These are phyloP conservation scores for Blastosporella zonata DNA, from an alignment of 1,284 basidiomycete species.

Conservation along the genomic window DNA sequence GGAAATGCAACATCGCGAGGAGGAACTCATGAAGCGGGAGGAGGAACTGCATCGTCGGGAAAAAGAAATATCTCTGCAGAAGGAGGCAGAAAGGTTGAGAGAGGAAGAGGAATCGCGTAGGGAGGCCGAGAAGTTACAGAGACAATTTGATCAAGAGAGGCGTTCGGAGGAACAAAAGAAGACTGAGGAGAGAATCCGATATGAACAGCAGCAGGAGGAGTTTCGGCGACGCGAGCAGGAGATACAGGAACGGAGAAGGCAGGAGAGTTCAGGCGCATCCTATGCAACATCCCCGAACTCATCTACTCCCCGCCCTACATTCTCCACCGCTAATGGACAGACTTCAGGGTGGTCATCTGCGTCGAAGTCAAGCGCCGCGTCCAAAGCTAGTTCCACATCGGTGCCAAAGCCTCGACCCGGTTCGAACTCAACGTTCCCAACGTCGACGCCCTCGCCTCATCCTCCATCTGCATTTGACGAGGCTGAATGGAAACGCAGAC, in stretches of 20 bases:
- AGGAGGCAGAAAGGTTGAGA: constrained; percentile 13
- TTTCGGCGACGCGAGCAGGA: constrained; percentile 48
- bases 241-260: constrained; percentile 42
- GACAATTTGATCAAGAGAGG: constrained; percentile 8
- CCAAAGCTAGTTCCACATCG: constrained; percentile 19
- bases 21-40: constrained; percentile 15
- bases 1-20: constrained; percentile 18
- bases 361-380: constrained; percentile 23
- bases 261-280: constrained; percentile 26
- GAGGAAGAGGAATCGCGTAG: constrained; percentile 9
- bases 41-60: constrained; percentile 24
- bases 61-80: constrained; percentile 21
- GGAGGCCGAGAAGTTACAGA: constrained; percentile 8
- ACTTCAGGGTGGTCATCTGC: constrained; percentile 23
- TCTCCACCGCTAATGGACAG: constrained; percentile 20
- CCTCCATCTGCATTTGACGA: constrained; percentile 29
- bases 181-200: constrained; percentile 15
- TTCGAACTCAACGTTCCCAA: constrained; percentile 29
- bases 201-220: constrained; percentile 35
- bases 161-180: constrained; percentile 12
- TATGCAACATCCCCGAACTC: constrained; percentile 19
- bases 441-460: constrained; percentile 22
- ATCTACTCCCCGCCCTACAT: constrained; percentile 16
- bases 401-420: constrained; percentile 25
- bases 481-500: constrained; percentile 53